Base-by-base conservation (phyloP, 2,329 filamentous ascomycete genomes). In the Scedosporium apiospermum region DNA sequence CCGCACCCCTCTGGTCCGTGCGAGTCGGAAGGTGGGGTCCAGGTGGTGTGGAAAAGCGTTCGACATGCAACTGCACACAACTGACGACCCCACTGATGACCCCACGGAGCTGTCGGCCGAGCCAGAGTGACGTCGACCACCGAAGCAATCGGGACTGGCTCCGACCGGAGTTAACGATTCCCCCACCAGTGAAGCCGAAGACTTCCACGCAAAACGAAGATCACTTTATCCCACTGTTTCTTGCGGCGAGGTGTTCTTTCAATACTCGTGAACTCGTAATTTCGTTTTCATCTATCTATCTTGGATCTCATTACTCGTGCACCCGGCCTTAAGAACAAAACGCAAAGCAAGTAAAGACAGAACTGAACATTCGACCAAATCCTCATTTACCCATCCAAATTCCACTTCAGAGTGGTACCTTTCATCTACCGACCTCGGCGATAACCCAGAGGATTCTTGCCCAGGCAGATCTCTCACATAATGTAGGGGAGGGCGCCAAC, bases 1-100 rank as follows among this genome's bases (percentile, higher is more conserved):
- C 55, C 57, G 14, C 18, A 58, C 49, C 18, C 18, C 60, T 38
- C 60, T 57, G 60, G 60, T 42, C 60, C 21, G 60, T 61, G 60
- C 60, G 49, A 10, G 21, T 4, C 18, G 23, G 46, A 57, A 57
- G 49, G 60, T 55, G 49, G 60, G 58, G 59, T 51, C 44, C 16
- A 30, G 12, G 41, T 21, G 51, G 18, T 23, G 4, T 55, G 51
- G 23, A 23, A 18, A 55, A 16, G 23, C 21, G 16, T 2, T 23
- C 51, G 51, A 6, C 23, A 6, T 23, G 18, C 51, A 55, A 55
- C 51, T 55, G 51, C 21, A 26, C 51, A 55, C 51, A 55, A 55
- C 51, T 55, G 51, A 55, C 51, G 16, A 55, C 21, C 12, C 34
- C 34, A 38, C 34, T 38, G 34, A 38, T 38, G 34, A 38, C 34